Evolutionary conservation across 1,284 basidiomycete genomes (phyloP), one percentile per base, ranked within the genome.

Genomic region (Heterobasidion parviporum): DNA sequence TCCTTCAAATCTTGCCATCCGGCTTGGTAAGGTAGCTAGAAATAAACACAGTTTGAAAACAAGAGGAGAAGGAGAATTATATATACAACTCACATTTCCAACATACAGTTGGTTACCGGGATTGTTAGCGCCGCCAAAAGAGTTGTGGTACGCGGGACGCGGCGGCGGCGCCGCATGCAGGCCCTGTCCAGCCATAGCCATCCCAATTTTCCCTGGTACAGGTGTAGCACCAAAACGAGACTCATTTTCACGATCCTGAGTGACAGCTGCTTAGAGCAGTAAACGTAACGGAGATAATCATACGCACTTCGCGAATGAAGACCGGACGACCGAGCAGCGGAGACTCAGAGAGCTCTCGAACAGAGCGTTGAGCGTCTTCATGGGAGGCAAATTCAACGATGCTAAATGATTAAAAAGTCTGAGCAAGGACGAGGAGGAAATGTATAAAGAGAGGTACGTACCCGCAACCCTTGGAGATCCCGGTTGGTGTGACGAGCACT

Each of bases 1-100:
- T 98, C 95, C 70, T 98, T 99, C 57, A 99, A 78, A 68, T 99
- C 96, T 71, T 99, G 96, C 96, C 96, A 99, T 44, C 93, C 93
- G 35, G 94, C 94, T 72, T 94, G 92, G 66, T 92, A 92, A 1
- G 95, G 96, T 20, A 98, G 72, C 94, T 97, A 64, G 8, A 55
- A 54, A 57, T 47, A 46, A 10, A 34, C 20, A 52, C 38, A 53
- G 47, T 18, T 33, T 26, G 35, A 41, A 60, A 38, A 50, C 7
- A 36, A 20, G 38, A 10, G 45, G 61, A 20, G 57, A 54, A 43
- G 61, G 55, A 55, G 26, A 9, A 26, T 26, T 26, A 5, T 26
- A 26, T 26, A 1, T 26, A 5, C 26, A 12, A 74, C 86, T 66
- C 63, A 94, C 92, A 69, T 96, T 96, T 55, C 91, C 90, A 64